Evolutionary conservation across 352 stramenopile genomes (phyloP), one percentile per base, ranked within the genome.

Genomic region (Phytophthora hybrid): DNA sequence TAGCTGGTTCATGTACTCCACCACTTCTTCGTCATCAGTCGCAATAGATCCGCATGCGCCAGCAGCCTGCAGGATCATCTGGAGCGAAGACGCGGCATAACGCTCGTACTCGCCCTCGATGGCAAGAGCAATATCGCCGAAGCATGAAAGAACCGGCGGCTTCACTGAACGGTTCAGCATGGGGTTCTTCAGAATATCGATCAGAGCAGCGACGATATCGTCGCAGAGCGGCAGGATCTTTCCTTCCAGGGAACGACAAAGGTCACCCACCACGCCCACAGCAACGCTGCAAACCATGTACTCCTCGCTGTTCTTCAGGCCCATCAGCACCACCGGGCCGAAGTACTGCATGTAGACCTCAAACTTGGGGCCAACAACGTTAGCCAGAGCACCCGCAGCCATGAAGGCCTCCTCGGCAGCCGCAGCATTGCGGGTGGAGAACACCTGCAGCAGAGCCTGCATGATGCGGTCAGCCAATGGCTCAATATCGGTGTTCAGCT

Each of bases 1-100:
- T 10, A 99, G 85, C 59, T 92, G 85, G 82, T 99, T 99, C 77
- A 99, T 97, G 79, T 99, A 99, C 49, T 99, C 96, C 70, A 99
- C 93, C n/a, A 99, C 88, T 59, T 99, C 97, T 67, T 99, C 97
- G 73, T 99, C 97, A 63, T 99, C 94, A 6, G 93, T 93, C 21
- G 90, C 79, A 55, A 97, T 95, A 14, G 86, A 83, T 31, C 87
- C 82, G 32, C 93, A 98, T n/a, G 90, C 84, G 31, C 92, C 90
- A 13, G 97, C 94, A 5, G 90, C 90, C 69, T 97, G 89, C 37
- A 94, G 66, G 51, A 97, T 93, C 85, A 97, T 96, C 63, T 93
- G 80, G 62, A 96, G 79, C 31, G 93, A 93, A 47, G 88, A 80
- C 18, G 76, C 71, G n/a, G 93, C 81, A 74, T 97, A 98, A 26